phyloP scores from a whole-genome alignment of 2,329 filamentous ascomycete species.

The Cladosporium sp. region DNA sequence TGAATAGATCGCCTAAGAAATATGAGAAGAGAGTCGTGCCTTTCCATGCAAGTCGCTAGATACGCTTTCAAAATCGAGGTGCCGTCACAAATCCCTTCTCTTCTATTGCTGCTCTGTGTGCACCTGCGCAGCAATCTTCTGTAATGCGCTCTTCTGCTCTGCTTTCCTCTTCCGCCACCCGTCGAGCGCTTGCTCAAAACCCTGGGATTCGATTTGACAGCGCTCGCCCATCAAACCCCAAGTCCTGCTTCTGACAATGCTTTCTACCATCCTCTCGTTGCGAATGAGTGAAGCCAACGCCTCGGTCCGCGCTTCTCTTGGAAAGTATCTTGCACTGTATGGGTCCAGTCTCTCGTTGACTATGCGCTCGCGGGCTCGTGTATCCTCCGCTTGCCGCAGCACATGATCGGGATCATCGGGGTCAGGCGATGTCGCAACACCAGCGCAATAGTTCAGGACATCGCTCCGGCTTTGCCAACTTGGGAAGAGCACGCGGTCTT shows the following conservation, averaged over 20 bases:
- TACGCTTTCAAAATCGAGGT: background rate
- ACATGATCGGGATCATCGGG: conserved; percentile 77
- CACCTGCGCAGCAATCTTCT: background rate
- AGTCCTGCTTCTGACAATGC: conserved; percentile 73
- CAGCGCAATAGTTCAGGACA: conserved; percentile 82
- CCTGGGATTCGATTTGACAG: conserved; percentile 60
- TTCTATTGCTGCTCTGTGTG: background rate
- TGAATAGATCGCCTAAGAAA: too few species aligned
- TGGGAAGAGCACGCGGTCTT: conserved; percentile 74
- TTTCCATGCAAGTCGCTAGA: background rate
- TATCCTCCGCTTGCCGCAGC: conserved; percentile 65
- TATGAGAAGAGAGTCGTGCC: background rate
- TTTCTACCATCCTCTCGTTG: conserved; percentile 72
- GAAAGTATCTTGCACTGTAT: conserved; percentile 80
- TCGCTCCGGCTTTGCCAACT: conserved; percentile 81
- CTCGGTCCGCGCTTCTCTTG: conserved; percentile 74
- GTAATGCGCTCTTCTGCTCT: background rate
- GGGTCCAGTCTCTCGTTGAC: conserved; percentile 89
- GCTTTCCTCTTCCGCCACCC: conserved; percentile 50
- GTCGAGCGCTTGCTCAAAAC: conserved; percentile 60
- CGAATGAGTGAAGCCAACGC: conserved; percentile 67
- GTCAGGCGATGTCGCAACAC: conserved; percentile 82
- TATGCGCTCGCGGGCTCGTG: conserved; percentile 65
- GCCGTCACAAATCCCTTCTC: background rate
- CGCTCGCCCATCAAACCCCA: conserved; percentile 75